Base-by-base conservation (phyloP, 139 green algal genomes). In the Chlamydomonas schloesseri region DNA sequence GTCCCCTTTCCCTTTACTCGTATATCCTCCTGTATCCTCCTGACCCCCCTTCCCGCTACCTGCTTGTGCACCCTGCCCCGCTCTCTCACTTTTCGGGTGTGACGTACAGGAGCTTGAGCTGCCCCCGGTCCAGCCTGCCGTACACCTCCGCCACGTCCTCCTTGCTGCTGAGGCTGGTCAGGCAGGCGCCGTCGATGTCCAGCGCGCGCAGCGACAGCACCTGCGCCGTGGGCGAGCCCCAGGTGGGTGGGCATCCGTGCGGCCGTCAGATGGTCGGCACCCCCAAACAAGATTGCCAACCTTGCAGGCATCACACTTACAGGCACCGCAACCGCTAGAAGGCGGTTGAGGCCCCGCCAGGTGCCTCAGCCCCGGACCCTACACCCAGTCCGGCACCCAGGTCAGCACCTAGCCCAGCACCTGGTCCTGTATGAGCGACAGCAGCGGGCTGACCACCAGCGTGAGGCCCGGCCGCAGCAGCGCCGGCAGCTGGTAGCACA, bases 401-500 rank as follows among this genome's bases (percentile, higher is more conserved):
- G 17, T 20, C 57, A 15, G 57, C 57, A 15, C 57, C 57, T 26
- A 2, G n/a, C 37, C 1, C 65, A 69, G 8, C 55, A 93, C 88
- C 93, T 96, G 93, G 77, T 96, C 94, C 34, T 95, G 89, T 15
- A 97, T 97, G 55, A 97, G 93, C 26, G 87, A 91, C 29, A 97
- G 91, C 81, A 97, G 89, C 2, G 94, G 94, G 33, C 82, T 91
- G 20, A 97, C 87, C 20, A 97, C 94, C 57, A 97, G 83, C 2
- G 94, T 95, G 10, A 95, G 58, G 6, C 89, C 91, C 11, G 14
- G 26, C 29, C 9, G 13, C 53, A 71, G 34, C 73, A 97, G 80
- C 5, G 94, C 93, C 23, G 95, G 95, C 84, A 97, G 90, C 88
- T 98, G 95, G 85, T 96, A 97, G 82, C 91, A 95, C 28, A 99